phyloP scores from a whole-genome alignment of 176 grass and related monocot species.

The Phragmites australis region DNA sequence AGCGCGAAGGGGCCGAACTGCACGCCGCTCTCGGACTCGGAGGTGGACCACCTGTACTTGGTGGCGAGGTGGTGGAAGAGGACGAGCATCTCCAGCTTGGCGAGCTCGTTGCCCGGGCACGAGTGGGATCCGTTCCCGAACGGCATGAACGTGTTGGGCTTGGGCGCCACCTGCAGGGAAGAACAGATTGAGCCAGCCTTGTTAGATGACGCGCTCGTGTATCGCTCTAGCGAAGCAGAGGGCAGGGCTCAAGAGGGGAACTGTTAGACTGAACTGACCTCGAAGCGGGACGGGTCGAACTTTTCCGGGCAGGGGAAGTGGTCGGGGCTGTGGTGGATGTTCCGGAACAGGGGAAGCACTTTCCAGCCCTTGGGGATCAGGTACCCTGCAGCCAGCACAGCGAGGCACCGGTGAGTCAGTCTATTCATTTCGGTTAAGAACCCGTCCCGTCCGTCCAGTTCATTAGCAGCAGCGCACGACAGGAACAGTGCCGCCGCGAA shows the following conservation, averaged over 20 bases:
- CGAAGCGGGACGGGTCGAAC: constrained; percentile 94
- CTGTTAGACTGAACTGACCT: constrained; percentile 43
- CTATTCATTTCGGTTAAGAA: constrained; percentile 40
- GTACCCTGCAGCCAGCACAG: constrained; percentile 58
- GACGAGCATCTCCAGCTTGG: constrained; percentile 97
- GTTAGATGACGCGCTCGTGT: neutral
- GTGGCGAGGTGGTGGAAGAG: constrained; percentile 94
- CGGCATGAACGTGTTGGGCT: constrained; percentile 95
- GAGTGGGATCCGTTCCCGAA: constrained; percentile 97
- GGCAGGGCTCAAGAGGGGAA: neutral
- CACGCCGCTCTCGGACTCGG: constrained; percentile 77
- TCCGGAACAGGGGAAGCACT: constrained; percentile 91
- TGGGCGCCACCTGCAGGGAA: constrained; percentile 67
- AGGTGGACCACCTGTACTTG: constrained; percentile 81
- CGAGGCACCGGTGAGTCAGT: neutral
- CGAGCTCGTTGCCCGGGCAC: constrained; percentile 97
- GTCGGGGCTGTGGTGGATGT: constrained; percentile 94
- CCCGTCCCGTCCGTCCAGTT: constrained; percentile 51
- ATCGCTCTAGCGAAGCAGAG: neutral
- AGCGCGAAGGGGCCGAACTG: constrained; percentile 88
- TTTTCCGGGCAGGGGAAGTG: constrained; percentile 84
- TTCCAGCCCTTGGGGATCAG: constrained; percentile 99
- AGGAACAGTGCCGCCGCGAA: neutral
- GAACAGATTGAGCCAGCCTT: neutral
- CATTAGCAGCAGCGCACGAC: constrained; percentile 38